These are phyloP conservation scores for Euclidium syriacum DNA, from an alignment of 345 rosid species.

Conservation along the genomic window DNA sequence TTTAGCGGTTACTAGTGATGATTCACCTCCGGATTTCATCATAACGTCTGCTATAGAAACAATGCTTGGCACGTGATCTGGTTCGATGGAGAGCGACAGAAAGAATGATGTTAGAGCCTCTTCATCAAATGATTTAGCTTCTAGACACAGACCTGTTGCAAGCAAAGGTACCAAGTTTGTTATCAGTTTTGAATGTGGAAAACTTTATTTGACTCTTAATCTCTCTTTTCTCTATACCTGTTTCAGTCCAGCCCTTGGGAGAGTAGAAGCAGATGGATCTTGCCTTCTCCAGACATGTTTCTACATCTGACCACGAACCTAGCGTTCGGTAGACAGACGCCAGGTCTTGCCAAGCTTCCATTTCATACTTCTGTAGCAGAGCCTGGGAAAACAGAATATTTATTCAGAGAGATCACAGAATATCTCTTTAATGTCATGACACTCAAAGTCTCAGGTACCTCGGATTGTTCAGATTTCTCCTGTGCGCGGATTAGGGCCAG, in stretches of 20 bases:
- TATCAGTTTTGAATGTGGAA: neutral
- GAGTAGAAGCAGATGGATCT: conserved; percentile 55
- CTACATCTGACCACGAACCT: conserved; percentile 64
- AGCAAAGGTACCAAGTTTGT: neutral
- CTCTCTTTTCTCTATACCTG: conserved; percentile 41
- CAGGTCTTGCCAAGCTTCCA: conserved; percentile 81
- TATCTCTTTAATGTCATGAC: conserved; percentile 5
- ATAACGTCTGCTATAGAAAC: conserved; percentile 69
- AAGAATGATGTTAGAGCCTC: conserved; percentile 75
- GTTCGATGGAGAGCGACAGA: conserved; percentile 61
- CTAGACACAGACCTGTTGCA: conserved; percentile 57
- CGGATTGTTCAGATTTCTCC: conserved; percentile 39
- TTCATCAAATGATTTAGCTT: conserved; percentile 60
- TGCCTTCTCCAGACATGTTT: conserved; percentile 69
- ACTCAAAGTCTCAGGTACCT: conserved; percentile 41
- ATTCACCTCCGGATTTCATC: conserved; percentile 50
- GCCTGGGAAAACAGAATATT: conserved; percentile 36
- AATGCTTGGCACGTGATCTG: conserved; percentile 78
- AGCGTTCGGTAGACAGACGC: conserved; percentile 58
- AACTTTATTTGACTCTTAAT: neutral
- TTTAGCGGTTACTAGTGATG: conserved; percentile 59
- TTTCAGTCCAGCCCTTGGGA: conserved; percentile 71
- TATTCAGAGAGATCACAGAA: conserved; percentile 11
- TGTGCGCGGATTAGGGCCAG: conserved; percentile 74
- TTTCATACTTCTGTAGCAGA: conserved; percentile 46